A percentile compares a stretch with the other conserved stretches of the same genome.
Conservation (phyloP, 768 basidiomycete genomes). For the Tylopilus felleus region DNA sequence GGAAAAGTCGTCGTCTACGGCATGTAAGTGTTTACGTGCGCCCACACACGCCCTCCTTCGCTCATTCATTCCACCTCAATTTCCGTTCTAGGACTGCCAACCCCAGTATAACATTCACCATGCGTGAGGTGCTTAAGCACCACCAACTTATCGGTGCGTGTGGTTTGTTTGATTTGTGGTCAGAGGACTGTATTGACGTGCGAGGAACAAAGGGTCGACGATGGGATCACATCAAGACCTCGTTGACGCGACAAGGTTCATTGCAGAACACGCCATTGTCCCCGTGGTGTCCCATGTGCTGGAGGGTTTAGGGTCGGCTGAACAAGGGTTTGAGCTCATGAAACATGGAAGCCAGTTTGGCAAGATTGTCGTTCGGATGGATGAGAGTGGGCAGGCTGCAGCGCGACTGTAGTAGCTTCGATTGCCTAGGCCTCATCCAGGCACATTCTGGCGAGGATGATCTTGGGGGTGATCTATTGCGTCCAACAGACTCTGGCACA, state of each 20-base stretch:
- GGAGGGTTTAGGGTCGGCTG: constrained; percentile 59
- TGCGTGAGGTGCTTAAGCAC: constrained; percentile 75
- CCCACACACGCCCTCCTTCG: not conserved
- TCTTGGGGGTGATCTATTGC: not conserved
- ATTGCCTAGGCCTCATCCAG: not conserved
- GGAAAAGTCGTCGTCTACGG: constrained; percentile 64
- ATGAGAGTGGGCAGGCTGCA: constrained; percentile 18
- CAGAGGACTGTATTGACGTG: constrained; percentile 12
- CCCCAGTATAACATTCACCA: constrained; percentile 61
- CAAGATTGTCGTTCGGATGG: constrained; percentile 64
- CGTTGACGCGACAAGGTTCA: constrained; percentile 65
- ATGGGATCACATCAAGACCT: constrained; percentile 83
- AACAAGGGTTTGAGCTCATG: constrained; percentile 69
- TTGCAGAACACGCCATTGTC: constrained; percentile 60
- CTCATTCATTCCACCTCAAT: constrained; percentile 9
- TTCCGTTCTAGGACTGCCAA: constrained; percentile 52
- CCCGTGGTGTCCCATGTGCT: constrained; percentile 70
- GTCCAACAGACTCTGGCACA: not conserved
- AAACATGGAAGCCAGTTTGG: constrained; percentile 69
- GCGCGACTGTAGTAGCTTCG: constrained; percentile 22
- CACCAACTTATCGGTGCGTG: constrained; percentile 66
- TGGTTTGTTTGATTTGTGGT: not conserved
- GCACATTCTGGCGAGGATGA: not conserved
- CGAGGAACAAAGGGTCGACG: constrained; percentile 56
- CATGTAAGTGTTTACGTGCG: constrained; percentile 40